Evolutionary conservation across 495 filamentous ascomycete genomes (phyloP), one percentile per base, ranked within the genome.

Genomic region (Xylaria nigripes): DNA sequence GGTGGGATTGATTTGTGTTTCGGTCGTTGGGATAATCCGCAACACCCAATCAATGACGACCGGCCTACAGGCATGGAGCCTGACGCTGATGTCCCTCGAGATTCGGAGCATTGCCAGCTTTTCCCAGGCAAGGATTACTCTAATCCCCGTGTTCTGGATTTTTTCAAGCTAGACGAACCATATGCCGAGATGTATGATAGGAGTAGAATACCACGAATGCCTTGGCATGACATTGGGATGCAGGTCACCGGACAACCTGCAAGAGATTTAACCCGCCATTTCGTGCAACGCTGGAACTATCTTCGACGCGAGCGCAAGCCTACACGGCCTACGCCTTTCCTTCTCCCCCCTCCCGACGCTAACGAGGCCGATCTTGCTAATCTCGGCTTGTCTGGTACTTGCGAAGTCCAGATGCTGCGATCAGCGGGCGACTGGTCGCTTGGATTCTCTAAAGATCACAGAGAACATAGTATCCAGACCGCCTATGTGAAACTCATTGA

Each of bases 131-230:
- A 99, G 68, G 93, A 99, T 68, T 99, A 99, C 66, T 96, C 90
- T 2, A 99, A 99, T 64, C 94, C 93, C 15, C 79, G 93, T 42
- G 89, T 96, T 7, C 85, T 89, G 54, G 93, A 99, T 67, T 99
- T 99, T 68, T 96, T 89, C 70, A 83, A 85, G 46, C 76, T 99
- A 13, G 84, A 93, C 60, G 93, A 94, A 64, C 93, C 93, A 10
- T 99, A 97, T 64, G 94, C 94, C 60, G 93, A 99, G 68, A 99
- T 99, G 93, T 99, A 99, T 62, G 90, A 97, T 63, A 81, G 93
- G 40, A 84, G 83, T 32, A 83, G 84, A 63, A 77, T 93, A 16
- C 89, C 94, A 0, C 77, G 93, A 50, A 99, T 97, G 93, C 94
- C 94, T 2, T 99, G 93, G 93, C 93, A 99, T 63, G 93, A 99